These are phyloP conservation scores for Xylaria venustula DNA, from an alignment of 495 filamentous ascomycete species.

Conservation along the genomic window DNA sequence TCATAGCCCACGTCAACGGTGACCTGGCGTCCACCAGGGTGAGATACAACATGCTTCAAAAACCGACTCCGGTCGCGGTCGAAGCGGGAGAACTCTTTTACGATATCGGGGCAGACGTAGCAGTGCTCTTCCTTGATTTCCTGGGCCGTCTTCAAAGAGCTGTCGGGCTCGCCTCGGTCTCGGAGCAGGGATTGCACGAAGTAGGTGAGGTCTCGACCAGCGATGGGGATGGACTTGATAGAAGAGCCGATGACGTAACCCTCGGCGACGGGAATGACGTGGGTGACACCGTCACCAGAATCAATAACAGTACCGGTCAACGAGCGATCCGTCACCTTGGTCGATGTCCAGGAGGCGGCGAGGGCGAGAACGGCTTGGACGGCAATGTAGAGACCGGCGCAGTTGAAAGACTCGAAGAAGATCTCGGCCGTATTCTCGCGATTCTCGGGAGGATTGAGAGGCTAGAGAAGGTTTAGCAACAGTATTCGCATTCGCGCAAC, in stretches of 20 bases:
- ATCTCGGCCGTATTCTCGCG: constrained; percentile 99
- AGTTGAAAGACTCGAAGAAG: constrained; percentile 99
- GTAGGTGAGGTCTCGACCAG: constrained; percentile 95
- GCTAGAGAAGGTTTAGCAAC: constrained; percentile 60
- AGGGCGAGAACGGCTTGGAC: constrained; percentile 96
- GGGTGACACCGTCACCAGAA: constrained; percentile 95
- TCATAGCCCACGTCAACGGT: constrained; percentile 95
- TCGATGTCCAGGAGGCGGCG: constrained; percentile 96
- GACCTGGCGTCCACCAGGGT: constrained; percentile 82
- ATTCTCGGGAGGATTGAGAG: constrained; percentile 96
- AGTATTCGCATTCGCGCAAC: constrained; percentile 9
- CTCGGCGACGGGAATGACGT: constrained; percentile 98
- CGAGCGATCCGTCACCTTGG: constrained; percentile 95
- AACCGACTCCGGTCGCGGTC: constrained; percentile 90
- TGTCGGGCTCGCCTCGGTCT: constrained; percentile 95
- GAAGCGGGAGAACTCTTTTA: constrained; percentile 93
- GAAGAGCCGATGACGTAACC: constrained; percentile 98
- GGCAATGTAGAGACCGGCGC: constrained; percentile 96
- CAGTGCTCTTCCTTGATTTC: constrained; percentile 98
- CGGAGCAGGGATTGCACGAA: constrained; percentile 95
- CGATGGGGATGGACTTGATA: constrained; percentile 98
- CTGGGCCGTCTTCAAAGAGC: constrained; percentile 93
- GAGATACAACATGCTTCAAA: constrained; percentile 79
- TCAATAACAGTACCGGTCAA: constrained; percentile 97
- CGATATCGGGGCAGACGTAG: constrained; percentile 96